Percentiles rank a stretch among this genome's conserved stretches.
Evolutionary conservation across 352 stramenopile species (phyloP).

Genomic region (Phytophthora cajani): DNA sequence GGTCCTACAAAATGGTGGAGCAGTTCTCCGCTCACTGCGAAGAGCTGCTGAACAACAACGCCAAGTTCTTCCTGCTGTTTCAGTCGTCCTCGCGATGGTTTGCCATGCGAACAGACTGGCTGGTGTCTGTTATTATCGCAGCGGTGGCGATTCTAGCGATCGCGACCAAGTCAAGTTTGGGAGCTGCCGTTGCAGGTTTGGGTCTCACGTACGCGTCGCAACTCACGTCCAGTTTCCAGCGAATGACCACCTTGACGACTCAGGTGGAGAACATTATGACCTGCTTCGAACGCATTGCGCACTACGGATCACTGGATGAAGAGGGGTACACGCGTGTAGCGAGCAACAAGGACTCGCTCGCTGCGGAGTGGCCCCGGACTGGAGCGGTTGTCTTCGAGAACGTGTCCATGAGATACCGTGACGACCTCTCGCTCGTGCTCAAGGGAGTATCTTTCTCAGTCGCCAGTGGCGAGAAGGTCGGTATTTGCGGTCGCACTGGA

Average conservation of each 20-base stretch:
- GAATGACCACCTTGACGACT: slow-evolving; percentile 35
- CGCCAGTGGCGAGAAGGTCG: slow-evolving; percentile 82
- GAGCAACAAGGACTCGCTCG: slow-evolving; percentile 14
- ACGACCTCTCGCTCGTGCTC: slow-evolving; percentile 53
- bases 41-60: slow-evolving; percentile 47
- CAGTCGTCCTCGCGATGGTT: slow-evolving; percentile 89
- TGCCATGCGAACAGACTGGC: slow-evolving; percentile 88
- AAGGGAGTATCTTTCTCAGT: slow-evolving; percentile 56
- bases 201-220: slow-evolving; percentile 47
- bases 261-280: slow-evolving; percentile 68
- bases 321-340: slow-evolving; percentile 36
- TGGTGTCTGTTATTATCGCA: slow-evolving; percentile 87
- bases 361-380: slow-evolving; percentile 40
- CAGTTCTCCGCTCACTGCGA: slow-evolving; percentile 45
- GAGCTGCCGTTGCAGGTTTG: slow-evolving; percentile 31
- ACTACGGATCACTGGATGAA: slow-evolving; percentile 49
- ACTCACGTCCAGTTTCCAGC: slow-evolving; percentile 54
- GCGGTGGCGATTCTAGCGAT: slow-evolving; percentile 89
- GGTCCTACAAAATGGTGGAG: slow-evolving; percentile 65
- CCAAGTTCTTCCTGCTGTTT: slow-evolving; percentile 46
- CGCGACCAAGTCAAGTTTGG: slow-evolving; percentile 46
- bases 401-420: slow-evolving; percentile 55
- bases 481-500: slow-evolving; percentile 57
- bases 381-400: slow-evolving; percentile 52
- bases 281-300: slow-evolving; percentile 46